phyloP scores from a whole-genome alignment of 768 basidiomycete species.

The Tricholoma hemisulphureum region DNA sequence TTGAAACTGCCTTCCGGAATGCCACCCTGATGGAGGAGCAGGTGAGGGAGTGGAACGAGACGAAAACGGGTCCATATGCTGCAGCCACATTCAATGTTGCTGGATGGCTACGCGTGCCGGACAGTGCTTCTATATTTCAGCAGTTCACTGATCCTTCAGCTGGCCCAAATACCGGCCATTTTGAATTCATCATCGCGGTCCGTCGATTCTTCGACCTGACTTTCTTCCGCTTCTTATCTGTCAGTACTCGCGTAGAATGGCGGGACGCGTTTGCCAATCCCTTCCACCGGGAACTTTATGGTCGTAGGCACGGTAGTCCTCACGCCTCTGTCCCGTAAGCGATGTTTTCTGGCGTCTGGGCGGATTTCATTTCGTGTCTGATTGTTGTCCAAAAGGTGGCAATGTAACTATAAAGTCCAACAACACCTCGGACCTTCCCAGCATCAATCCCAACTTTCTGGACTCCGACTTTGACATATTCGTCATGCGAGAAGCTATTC shows the following conservation, averaged over 20 bases:
- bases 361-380: not conserved
- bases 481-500: constrained; percentile 28
- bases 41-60: constrained; percentile 18
- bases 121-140: constrained; percentile 19
- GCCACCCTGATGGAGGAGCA: constrained; percentile 16
- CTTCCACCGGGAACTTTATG: constrained; percentile 27
- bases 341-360: not conserved
- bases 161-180: constrained; percentile 27
- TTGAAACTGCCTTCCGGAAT: constrained; percentile 24
- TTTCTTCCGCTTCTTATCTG: not conserved
- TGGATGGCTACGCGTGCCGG: constrained; percentile 26
- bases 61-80: constrained; percentile 18
- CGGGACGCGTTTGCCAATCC: constrained; percentile 19
- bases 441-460: constrained; percentile 51
- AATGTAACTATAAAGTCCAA: constrained; percentile 35
- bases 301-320: constrained; percentile 23
- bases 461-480: constrained; percentile 25
- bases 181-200: constrained; percentile 30
- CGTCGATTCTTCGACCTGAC: constrained; percentile 6
- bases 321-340: constrained; percentile 29
- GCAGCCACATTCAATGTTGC: constrained; percentile 16
- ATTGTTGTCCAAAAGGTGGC: constrained; percentile 21
- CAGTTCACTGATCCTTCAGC: constrained; percentile 26
- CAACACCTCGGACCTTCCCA: constrained; percentile 42
- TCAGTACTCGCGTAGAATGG: constrained; percentile 13